Conservation (phyloP, 257 asterid genomes). For the Thymus quinquecostatus region DNA sequence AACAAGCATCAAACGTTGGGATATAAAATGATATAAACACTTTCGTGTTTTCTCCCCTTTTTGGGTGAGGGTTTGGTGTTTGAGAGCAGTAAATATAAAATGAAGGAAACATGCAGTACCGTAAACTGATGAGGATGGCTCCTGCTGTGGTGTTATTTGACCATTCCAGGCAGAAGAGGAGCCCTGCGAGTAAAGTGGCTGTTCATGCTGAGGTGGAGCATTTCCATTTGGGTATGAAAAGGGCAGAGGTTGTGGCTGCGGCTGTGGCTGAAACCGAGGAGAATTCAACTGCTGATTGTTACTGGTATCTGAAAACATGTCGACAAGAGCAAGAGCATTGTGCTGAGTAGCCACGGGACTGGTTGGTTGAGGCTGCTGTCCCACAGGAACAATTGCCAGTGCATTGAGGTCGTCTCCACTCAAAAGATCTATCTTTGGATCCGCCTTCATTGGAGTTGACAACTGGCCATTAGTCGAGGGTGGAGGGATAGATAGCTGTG, state of each 20-base stretch:
- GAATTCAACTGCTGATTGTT: conserved; percentile 44
- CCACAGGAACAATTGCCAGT: conserved; percentile 86
- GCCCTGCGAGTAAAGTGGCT: conserved; percentile 57
- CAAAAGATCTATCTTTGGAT: conserved; percentile 81
- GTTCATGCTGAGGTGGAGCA: conserved; percentile 54
- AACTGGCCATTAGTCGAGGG: conserved; percentile 56
- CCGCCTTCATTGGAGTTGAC: conserved; percentile 54
- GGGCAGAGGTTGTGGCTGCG: conserved; percentile 50
- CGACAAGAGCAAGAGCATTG: conserved; percentile 92
- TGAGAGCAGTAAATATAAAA: neutral
- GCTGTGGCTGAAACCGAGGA: conserved; percentile 67
- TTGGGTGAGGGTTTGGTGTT: neutral
- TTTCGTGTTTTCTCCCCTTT: too few relatives aligned
- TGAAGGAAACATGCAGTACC: conserved; percentile 54
- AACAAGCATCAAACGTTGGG: neutral
- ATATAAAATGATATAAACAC: too few relatives aligned
- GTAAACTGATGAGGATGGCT: conserved; percentile 71
- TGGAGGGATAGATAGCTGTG: conserved; percentile 64
- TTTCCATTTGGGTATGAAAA: conserved; percentile 61
- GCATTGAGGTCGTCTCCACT: conserved; percentile 94
- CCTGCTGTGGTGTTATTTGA: conserved; percentile 69
- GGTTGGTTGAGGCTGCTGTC: conserved; percentile 66
- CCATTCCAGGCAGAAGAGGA: conserved; percentile 65
- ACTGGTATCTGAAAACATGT: conserved; percentile 68
- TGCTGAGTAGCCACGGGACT: conserved; percentile 71